phyloP scores from a whole-genome alignment of 2,329 filamentous ascomycete species.

The Penicillium italicum region DNA sequence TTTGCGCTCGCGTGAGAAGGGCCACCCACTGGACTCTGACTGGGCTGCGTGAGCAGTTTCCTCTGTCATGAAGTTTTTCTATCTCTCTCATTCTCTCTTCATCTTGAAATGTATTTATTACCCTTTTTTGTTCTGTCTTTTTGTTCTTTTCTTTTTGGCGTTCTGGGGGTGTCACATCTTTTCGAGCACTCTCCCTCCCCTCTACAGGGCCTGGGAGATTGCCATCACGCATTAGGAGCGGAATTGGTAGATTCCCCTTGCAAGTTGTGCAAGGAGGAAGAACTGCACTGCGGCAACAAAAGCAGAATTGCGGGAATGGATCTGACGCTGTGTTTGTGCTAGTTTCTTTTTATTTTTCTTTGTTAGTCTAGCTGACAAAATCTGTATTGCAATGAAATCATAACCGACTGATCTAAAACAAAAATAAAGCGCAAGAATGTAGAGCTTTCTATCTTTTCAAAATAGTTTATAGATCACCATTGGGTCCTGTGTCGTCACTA shows the following conservation, averaged over 20 bases:
- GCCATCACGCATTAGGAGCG: constrained; percentile 14
- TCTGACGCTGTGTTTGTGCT: constrained; percentile 7
- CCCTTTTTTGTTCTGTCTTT: constrained; percentile 13
- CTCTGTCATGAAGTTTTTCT: constrained; percentile 4
- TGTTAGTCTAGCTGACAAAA: constrained; percentile 1
- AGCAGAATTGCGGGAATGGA: constrained; percentile 18
- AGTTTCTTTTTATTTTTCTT: constrained; percentile 9
- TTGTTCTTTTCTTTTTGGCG: constrained; percentile 29
- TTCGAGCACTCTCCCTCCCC: constrained; percentile 24
- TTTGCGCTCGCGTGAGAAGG: constrained; percentile 34
- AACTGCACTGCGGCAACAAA: constrained; percentile 9
- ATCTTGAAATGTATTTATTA: constrained; percentile 35
- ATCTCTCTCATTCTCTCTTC: constrained; percentile 9
- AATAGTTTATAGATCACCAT: constrained; percentile 7
- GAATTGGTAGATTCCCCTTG: constrained; percentile 9
- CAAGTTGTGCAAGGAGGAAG: constrained; percentile 8
- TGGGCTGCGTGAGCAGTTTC: constrained; percentile 37
- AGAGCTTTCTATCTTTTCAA: neutral
- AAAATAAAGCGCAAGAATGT: constrained; percentile 6
- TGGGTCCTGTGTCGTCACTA: constrained; percentile 28
- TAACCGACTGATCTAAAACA: neutral
- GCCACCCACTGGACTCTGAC: constrained; percentile 46
- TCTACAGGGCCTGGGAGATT: constrained; percentile 15
- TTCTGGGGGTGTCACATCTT: constrained; percentile 30
- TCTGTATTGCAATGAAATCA: constrained; percentile 10